These are phyloP conservation scores for Galium porrigens DNA, from an alignment of 305 asterid genomes.

Conservation along the genomic window DNA sequence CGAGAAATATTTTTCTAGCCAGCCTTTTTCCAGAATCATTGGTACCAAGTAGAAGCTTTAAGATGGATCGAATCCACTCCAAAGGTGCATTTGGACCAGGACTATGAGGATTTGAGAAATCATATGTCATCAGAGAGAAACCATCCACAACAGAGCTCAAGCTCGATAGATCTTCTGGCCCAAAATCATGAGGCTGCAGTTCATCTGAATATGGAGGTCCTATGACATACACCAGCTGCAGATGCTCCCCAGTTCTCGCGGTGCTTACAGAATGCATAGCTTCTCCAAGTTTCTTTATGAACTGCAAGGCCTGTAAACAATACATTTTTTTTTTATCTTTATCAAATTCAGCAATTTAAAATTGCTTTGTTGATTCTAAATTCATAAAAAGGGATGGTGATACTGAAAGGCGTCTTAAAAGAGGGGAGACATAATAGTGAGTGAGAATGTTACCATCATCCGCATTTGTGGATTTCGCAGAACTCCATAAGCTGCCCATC, in stretches of 20 bases:
- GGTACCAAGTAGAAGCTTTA: slow-evolving; percentile 47
- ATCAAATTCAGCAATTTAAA: neutral
- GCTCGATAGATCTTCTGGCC: slow-evolving; percentile 60
- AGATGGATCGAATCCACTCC: slow-evolving; percentile 59
- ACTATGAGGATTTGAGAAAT: slow-evolving; percentile 83
- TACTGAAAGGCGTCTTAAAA: neutral
- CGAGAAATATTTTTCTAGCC: slow-evolving; percentile 53
- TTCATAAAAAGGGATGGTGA: neutral
- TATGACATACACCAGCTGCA: slow-evolving; percentile 69
- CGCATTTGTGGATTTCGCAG: slow-evolving; percentile 71
- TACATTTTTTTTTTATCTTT: slow-evolving; percentile 1
- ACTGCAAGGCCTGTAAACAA: slow-evolving; percentile 54
- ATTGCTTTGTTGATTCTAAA: neutral
- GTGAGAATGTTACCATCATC: slow-evolving; percentile 33
- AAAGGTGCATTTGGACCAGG: slow-evolving; percentile 98
- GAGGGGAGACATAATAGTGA: neutral
- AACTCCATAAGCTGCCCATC: slow-evolving; percentile 89
- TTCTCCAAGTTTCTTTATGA: slow-evolving; percentile 67
- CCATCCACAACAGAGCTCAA: slow-evolving; percentile 61
- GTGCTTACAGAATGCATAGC: slow-evolving; percentile 51
- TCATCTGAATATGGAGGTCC: slow-evolving; percentile 68
- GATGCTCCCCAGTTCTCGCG: slow-evolving; percentile 26
- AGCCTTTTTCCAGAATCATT: slow-evolving; percentile 20
- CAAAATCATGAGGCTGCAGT: slow-evolving; percentile 62
- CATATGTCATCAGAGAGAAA: slow-evolving; percentile 93